Conservation (phyloP, 2,329 filamentous ascomycete species). For the Raffaelea deltoideospora region DNA sequence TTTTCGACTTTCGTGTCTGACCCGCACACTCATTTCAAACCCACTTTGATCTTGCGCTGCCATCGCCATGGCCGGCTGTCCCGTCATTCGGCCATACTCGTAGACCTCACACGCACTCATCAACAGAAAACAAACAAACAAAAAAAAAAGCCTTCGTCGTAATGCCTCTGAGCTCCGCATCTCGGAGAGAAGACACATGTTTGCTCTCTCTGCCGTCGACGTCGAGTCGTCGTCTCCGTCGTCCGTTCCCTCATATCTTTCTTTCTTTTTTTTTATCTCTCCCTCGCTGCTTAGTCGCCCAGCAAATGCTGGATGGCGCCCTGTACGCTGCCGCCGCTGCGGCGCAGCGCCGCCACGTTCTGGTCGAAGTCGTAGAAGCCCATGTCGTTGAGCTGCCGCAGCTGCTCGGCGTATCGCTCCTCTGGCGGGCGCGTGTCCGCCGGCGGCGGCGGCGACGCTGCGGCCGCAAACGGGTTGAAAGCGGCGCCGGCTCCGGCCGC, state of each 20-base stretch:
- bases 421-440: slow-evolving; percentile 79
- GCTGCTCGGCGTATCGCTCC: slow-evolving; percentile 79
- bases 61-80: too few species aligned
- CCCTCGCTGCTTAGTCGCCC: slow-evolving; percentile 12
- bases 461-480: slow-evolving; percentile 1
- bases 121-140: background rate
- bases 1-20: too few species aligned
- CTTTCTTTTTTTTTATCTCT: too few species aligned
- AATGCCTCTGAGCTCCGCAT: too few species aligned
- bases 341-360: slow-evolving; percentile 75
- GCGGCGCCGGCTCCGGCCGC: slow-evolving; percentile 14
- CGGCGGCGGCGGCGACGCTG: slow-evolving; percentile 25
- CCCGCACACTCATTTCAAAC: too few species aligned
- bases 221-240: too few species aligned
- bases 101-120: too few species aligned
- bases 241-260: background rate
- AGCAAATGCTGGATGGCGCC: slow-evolving; percentile 71
- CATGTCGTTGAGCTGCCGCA: slow-evolving; percentile 95
- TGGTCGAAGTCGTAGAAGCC: slow-evolving; percentile 94
- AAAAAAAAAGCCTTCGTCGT: too few species aligned
- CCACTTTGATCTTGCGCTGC: too few species aligned
- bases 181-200: too few species aligned
- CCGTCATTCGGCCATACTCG: too few species aligned
- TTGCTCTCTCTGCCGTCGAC: too few species aligned
- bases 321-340: slow-evolving; percentile 86